Conservation (phyloP, 1,139 yeast genomes). For the Lodderomyces jiufengensis region DNA sequence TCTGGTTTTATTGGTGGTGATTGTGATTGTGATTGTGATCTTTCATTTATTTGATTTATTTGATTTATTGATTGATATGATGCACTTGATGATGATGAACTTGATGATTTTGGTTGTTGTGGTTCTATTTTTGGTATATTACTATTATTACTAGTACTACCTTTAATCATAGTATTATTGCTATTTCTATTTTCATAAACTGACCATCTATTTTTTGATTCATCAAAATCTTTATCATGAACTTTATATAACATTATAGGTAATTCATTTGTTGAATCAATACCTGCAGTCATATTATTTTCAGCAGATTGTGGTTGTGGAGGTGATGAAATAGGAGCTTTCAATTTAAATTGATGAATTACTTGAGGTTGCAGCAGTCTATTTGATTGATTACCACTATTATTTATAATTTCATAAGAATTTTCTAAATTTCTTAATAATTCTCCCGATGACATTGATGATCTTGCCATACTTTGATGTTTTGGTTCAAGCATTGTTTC, state of each 20-base stretch:
- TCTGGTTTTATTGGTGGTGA: neutral
- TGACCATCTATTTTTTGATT: slow-evolving; percentile 26
- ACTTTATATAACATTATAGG: slow-evolving; percentile 31
- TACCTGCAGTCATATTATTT: slow-evolving; percentile 24
- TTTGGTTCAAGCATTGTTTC: slow-evolving; percentile 12
- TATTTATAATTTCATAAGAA: slow-evolving; percentile 11
- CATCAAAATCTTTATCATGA: slow-evolving; percentile 24
- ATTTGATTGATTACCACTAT: slow-evolving; percentile 5
- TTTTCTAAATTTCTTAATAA: slow-evolving; percentile 28
- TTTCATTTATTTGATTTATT: neutral
- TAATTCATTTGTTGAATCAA: slow-evolving; percentile 25
- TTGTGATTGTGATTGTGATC: neutral
- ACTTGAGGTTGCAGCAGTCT: neutral
- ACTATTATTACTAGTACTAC: neutral
- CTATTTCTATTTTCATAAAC: slow-evolving; percentile 20
- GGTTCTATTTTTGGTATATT: neutral
- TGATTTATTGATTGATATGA: slow-evolving; percentile 1
- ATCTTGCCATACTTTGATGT: slow-evolving; percentile 14
- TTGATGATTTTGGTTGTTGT: neutral
- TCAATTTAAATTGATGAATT: neutral
- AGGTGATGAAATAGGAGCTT: slow-evolving; percentile 2
- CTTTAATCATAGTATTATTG: neutral
- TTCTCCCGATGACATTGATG: slow-evolving; percentile 37
- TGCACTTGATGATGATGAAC: neutral
- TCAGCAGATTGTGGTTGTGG: slow-evolving; percentile 1